A percentile compares a stretch with the other conserved stretches of the same genome.
These are phyloP conservation scores for Tetragonia tetragonoides DNA, from an alignment of 148 eudicot genomes.

Conservation along the genomic window DNA sequence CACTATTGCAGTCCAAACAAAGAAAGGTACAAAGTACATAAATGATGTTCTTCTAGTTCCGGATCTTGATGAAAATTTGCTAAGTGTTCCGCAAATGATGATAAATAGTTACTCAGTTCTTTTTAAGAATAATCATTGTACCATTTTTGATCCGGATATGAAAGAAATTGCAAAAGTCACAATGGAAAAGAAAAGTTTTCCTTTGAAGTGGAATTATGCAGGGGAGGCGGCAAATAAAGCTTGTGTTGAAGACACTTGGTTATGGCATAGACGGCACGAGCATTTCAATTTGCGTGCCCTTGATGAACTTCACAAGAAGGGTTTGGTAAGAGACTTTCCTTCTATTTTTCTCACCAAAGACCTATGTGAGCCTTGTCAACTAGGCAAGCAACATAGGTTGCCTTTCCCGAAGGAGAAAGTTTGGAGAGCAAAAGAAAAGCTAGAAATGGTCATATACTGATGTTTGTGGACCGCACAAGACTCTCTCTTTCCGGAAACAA, in stretches of 20 bases:
- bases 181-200: slow-evolving; percentile 13
- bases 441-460: not conserved
- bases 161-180: not conserved
- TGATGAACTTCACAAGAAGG: not conserved
- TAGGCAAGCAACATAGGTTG: not conserved
- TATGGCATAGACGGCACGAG: slow-evolving; percentile 24
- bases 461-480: not conserved
- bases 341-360: not conserved
- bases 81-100: slow-evolving; percentile 20
- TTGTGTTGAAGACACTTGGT: slow-evolving; percentile 6
- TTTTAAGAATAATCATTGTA: slow-evolving; percentile 7
- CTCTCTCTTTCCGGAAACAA: not conserved
- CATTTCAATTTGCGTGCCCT: slow-evolving; percentile 16
- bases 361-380: not conserved
- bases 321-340: not conserved
- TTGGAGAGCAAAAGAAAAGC: not conserved
- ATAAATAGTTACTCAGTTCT: not conserved
- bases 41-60: slow-evolving; percentile 13
- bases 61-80: slow-evolving; percentile 10
- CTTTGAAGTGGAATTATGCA: not conserved
- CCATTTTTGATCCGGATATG: no score
- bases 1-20: slow-evolving; percentile 12
- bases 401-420: not conserved
- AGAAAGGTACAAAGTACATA: slow-evolving; percentile 15
- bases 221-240: not conserved